These are phyloP conservation scores for Glycyrrhiza uralensis DNA, from an alignment of 306 rosid genomes.

Conservation along the genomic window DNA sequence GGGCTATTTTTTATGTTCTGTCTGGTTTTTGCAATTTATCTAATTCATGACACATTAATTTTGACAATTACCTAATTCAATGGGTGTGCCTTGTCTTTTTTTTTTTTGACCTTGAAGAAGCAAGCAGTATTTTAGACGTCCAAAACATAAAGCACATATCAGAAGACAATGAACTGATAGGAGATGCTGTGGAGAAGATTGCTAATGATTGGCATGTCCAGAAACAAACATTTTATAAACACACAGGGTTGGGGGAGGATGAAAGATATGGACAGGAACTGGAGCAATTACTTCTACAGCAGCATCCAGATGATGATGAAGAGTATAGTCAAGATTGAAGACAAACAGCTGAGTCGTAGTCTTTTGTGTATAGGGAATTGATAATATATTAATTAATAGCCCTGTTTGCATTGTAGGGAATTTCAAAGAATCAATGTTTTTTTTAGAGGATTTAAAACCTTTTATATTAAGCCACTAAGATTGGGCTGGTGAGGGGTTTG, in stretches of 20 bases:
- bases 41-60: not conserved
- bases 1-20: not conserved
- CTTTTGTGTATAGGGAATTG: not conserved
- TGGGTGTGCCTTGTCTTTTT: not conserved
- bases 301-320: conserved; percentile 11
- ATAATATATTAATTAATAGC: not conserved
- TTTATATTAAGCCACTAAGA: too few relatives aligned
- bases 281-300: conserved; percentile 38
- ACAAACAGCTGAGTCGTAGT: not conserved
- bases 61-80: not conserved
- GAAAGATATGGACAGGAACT: conserved; percentile 33
- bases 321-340: conserved; percentile 7
- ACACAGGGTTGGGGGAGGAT: conserved; percentile 44
- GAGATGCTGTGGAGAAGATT: conserved; percentile 59
- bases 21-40: conserved; percentile 3
- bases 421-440: not conserved
- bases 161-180: conserved; percentile 42
- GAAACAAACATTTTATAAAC: conserved; percentile 49
- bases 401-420: not conserved
- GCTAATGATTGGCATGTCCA: conserved; percentile 53
- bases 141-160: conserved; percentile 57
- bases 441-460: not conserved
- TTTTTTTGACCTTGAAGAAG: conserved; percentile 41
- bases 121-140: conserved; percentile 49
- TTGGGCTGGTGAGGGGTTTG: too few relatives aligned